Conservation (phyloP, 1,284 basidiomycete species). For the Marasmius oreades region DNA sequence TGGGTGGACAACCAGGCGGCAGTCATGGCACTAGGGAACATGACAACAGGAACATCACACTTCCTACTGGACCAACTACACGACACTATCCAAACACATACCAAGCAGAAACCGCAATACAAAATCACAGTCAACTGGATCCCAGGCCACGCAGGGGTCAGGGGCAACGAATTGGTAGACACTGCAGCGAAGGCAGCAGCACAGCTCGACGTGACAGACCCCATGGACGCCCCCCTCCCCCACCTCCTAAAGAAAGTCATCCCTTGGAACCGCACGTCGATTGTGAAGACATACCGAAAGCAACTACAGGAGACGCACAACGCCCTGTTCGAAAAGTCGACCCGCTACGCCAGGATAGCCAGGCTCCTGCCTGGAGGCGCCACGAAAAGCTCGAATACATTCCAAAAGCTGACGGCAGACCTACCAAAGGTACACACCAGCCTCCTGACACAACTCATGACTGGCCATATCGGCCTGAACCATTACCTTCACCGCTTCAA, state of each 20-base stretch:
- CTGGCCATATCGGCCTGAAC: slow-evolving; percentile 18
- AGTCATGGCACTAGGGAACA: slow-evolving; percentile 8
- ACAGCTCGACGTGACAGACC: not conserved
- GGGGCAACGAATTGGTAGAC: not conserved
- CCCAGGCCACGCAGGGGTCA: not conserved
- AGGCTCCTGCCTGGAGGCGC: not conserved
- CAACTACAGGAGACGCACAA: no score
- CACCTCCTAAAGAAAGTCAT: no score
- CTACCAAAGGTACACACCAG: slow-evolving; percentile 13
- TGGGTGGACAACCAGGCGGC: slow-evolving; percentile 20
- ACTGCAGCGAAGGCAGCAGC: not conserved
- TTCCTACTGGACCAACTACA: slow-evolving; percentile 12
- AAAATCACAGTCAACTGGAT: not conserved
- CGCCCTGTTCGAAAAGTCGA: no score
- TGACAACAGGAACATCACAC: slow-evolving; percentile 8
- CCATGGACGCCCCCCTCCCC: no score
- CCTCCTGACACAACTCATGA: slow-evolving; percentile 19
- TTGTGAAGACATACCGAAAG: no score
- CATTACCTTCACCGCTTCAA: slow-evolving; percentile 18
- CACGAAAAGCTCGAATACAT: not conserved
- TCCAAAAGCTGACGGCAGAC: not conserved
- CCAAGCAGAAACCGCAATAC: not conserved
- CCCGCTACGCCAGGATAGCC: no score
- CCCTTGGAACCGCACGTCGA: no score
- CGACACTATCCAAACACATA: not conserved